Base-by-base conservation (phyloP, 352 stramenopile genomes). In the Thalassiosira mediterranea region DNA sequence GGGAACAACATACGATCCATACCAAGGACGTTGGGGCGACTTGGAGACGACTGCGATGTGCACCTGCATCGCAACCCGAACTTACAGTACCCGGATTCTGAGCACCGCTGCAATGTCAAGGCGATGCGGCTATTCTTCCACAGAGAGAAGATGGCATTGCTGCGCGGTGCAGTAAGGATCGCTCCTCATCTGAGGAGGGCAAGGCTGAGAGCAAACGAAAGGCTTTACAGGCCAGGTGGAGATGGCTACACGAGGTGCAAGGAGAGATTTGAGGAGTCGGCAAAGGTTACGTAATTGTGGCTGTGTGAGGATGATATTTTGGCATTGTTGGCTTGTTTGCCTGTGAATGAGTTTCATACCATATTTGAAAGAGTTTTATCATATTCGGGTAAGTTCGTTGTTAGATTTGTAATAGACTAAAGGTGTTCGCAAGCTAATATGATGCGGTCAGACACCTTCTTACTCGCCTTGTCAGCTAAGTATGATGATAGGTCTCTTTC, bases 211-310 rank as follows among this genome's bases (percentile, higher is more conserved):
- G 72, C 72, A 10, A 67, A 76, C 47, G 57, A 81, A 29, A 59
- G 72, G 11, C 51, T 81, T 49, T 76, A 76, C 70, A 17, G 49
- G 13, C 72, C 72, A 4, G 65, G 65, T 42, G 72, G 72, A n/a
- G 46, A 13, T 2, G 72, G 72, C 15, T 81, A 81, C 58, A 61
- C 61, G 13, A 15, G 26, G 44, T 72, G 64, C 49, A 76, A 67
- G 44, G 64, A 76, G 4, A 70, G 72, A 34, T 81, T 81, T 72
- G 64, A 81, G 46, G 69, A 79, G 17, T 32, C n/a, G n/a, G 54
- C 56, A 7, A 54, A 53, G 21, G n/a, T n/a, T n/a, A n/a, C n/a
- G n/a, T n/a, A n/a, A n/a, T n/a, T n/a, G n/a, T n/a, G n/a, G n/a
- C n/a, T n/a, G n/a, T n/a, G n/a, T n/a, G n/a, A n/a, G n/a, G n/a